These are phyloP conservation scores for Aaosphaeria pasadenensis DNA, from an alignment of 2,329 filamentous ascomycete genomes.

Conservation along the genomic window DNA sequence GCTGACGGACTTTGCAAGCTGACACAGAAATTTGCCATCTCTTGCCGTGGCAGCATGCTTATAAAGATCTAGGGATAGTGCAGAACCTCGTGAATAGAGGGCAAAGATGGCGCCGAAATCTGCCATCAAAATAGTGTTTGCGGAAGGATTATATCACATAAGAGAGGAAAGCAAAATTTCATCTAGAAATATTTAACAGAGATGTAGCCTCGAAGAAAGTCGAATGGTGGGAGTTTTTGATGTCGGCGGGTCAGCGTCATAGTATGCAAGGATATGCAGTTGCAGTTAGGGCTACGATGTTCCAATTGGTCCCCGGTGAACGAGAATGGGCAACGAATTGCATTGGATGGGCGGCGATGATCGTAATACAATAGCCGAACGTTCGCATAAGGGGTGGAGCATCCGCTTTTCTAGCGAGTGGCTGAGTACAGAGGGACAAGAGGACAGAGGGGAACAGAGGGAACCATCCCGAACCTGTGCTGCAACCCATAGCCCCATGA, in stretches of 20 bases:
- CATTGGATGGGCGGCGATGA: no score
- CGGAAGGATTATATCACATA: neutral
- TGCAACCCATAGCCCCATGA: no score
- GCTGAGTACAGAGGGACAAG: no score
- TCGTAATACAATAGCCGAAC: no score
- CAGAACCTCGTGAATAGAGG: conserved; percentile 30
- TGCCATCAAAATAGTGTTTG: conserved; percentile 20
- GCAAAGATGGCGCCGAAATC: conserved; percentile 34
- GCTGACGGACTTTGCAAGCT: conserved; percentile 32
- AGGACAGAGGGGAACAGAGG: no score
- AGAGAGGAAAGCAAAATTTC: no score
- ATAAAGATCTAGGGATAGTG: conserved; percentile 33
- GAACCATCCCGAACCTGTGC: no score
- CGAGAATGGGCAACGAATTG: neutral
- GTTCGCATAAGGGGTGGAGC: no score
- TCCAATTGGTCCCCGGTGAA: neutral
- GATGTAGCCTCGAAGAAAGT: neutral
- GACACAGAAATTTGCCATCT: conserved; percentile 22
- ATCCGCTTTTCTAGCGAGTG: no score
- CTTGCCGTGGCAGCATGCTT: conserved; percentile 22
- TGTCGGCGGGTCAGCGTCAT: conserved; percentile 7
- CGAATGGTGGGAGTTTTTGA: neutral
- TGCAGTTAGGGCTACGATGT: neutral
- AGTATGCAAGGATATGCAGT: conserved; percentile 2
- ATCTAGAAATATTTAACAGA: neutral